Conservation (phyloP, 140 eudicot species). For the Stevia rebaudiana region DNA sequence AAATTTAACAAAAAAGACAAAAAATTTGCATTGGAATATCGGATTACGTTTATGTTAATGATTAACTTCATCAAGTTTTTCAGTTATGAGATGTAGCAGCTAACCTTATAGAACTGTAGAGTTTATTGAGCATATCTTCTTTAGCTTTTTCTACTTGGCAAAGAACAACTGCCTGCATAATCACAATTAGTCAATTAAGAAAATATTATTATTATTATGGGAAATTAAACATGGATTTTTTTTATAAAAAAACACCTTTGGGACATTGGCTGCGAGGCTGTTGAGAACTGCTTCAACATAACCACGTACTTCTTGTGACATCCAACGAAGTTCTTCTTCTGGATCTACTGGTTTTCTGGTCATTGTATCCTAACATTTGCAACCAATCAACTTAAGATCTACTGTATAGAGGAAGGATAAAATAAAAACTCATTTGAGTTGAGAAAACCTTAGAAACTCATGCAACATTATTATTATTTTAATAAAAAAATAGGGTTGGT, state of each 20-base stretch:
- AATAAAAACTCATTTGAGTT: too few relatives aligned
- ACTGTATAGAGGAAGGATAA: too few relatives aligned
- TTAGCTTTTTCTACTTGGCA: conserved; percentile 99
- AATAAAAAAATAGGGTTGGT: too few relatives aligned
- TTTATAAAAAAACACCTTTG: conserved; percentile 55
- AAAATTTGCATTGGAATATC: neutral
- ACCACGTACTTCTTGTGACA: conserved; percentile 99
- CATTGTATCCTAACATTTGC: conserved; percentile 90
- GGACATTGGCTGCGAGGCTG: conserved; percentile 99
- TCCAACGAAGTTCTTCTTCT: conserved; percentile 98
- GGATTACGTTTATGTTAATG: neutral
- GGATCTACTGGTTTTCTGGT: conserved; percentile 94
- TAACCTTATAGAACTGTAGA: conserved; percentile 94
- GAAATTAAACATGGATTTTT: too few relatives aligned
- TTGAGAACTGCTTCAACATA: conserved; percentile 98
- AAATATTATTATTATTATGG: too few relatives aligned
- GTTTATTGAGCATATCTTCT: conserved; percentile 95
- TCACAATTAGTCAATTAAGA: neutral
- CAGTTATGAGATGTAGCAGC: too few relatives aligned
- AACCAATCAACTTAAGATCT: too few relatives aligned
- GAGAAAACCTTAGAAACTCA: too few relatives aligned
- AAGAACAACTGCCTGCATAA: conserved; percentile 90
- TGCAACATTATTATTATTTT: too few relatives aligned
- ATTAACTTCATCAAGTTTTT: too few relatives aligned
- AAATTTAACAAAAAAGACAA: conserved; percentile 1